Evolutionary conservation across 305 asterid genomes (phyloP), one percentile per base, ranked within the genome.

Genomic region (Nicotiana rustica): DNA sequence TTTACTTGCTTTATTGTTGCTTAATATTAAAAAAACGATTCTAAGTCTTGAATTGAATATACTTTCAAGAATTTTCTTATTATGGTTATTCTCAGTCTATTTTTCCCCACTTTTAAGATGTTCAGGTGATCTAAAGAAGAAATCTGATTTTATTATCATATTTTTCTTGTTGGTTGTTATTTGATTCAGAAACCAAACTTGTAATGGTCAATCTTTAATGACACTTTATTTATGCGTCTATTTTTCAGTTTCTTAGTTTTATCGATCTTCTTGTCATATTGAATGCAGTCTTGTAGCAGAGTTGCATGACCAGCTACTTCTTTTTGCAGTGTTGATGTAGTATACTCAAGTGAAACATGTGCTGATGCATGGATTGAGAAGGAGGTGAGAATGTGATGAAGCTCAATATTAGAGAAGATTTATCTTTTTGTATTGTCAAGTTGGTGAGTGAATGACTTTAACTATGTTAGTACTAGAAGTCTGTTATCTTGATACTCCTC

Each of bases 311-410:
- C 65, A 67, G 81, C 68, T 80, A 49, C 61, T 82, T 88, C 47
- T 44, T 85, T 80, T 76, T 91, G 91, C 92, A 96, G 99, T 56
- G 82, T 96, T 77, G 99, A 96, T 88, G 64, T 94, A 36, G 91
- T 96, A 69, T 96, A 64, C 89, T 89, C 98, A 61, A 85, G 89
- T 77, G 97, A 95, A 90, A 93, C 98, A 83, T 93, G 95, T 83
- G 99, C 98, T 35, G 99, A 96, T 91, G 88, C 97, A 84, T 96
- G 99, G 98, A 96, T 96, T 73, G 99, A 96, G 93, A 94, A 94
- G 90, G 99, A 96, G 98, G 99, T 96, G 79, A 89, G 86, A 75
- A 79, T 55, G 52, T 66, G 79, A 69, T 55, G 38, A 35, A 76
- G 66, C 49, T 55, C 65, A 76, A 76, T 52, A 52, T 12, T 52